These are phyloP conservation scores for Colletotrichum trifolii DNA, from an alignment of 2,329 filamentous ascomycete genomes.

Conservation along the genomic window DNA sequence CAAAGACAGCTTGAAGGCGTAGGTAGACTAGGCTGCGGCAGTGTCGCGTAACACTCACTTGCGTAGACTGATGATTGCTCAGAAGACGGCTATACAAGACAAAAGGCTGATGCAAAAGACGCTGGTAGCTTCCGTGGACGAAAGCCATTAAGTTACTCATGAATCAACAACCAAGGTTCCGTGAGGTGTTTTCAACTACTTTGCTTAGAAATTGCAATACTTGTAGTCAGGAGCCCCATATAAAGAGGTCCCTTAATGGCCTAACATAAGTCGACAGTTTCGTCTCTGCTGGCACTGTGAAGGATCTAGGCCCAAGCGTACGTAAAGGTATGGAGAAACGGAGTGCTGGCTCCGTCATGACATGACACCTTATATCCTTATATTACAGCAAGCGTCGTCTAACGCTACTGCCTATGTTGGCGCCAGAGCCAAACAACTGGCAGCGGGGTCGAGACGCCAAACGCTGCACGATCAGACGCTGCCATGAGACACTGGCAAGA, in stretches of 20 bases:
- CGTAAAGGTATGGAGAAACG: constrained; percentile 20
- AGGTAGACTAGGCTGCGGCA: constrained; percentile 20
- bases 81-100: constrained; percentile 7
- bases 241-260: constrained; percentile 23
- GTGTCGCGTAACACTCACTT: too few relatives aligned
- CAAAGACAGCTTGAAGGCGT: constrained; percentile 66
- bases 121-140: too few relatives aligned
- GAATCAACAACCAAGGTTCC: background rate
- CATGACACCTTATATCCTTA: constrained; percentile 8
- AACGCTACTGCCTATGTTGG: too few relatives aligned
- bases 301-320: constrained; percentile 7
- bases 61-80: constrained; percentile 1
- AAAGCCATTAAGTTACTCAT: too few relatives aligned
- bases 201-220: constrained; percentile 19
- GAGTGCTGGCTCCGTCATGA: constrained; percentile 23
- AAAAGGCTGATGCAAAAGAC: too few relatives aligned
- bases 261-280: constrained; percentile 17
- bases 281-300: constrained; percentile 18
- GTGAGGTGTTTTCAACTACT: constrained; percentile 5
- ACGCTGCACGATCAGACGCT: constrained; percentile 23
- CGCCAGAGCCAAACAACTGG: background rate
- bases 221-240: constrained; percentile 1
- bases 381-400: background rate
- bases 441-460: constrained; percentile 17
- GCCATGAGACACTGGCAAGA: background rate